Percentiles rank a stretch among this genome's conserved stretches.
Conservation (phyloP, 306 rosid species). For the Alnus rubra region DNA sequence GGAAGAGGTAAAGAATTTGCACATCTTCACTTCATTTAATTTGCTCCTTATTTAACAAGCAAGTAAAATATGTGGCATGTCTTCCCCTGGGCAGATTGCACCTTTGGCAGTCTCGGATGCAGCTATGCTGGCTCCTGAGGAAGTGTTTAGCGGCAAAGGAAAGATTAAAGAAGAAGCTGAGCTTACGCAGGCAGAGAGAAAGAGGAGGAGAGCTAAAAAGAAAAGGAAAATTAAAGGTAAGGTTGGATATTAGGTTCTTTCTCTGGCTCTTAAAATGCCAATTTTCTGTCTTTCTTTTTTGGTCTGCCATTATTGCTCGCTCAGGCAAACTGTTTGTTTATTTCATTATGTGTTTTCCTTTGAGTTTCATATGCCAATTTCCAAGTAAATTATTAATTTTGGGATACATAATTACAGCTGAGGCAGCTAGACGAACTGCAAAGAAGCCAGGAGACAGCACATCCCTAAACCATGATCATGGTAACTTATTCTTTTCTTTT, state of each 20-base stretch:
- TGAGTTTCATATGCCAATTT: not conserved
- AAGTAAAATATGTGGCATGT: constrained; percentile 30
- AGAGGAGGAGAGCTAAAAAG: constrained; percentile 85
- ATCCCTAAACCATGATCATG: constrained; percentile 34
- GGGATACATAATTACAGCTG: constrained; percentile 49
- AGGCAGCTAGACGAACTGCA: constrained; percentile 43
- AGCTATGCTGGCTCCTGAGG: constrained; percentile 98
- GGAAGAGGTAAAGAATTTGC: constrained; percentile 78
- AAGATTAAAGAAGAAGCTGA: constrained; percentile 85
- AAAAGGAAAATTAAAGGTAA: constrained; percentile 89
- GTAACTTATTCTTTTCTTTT: constrained; percentile 31
- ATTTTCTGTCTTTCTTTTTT: constrained; percentile 13
- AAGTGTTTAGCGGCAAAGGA: constrained; percentile 91
- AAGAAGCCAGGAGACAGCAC: constrained; percentile 41
- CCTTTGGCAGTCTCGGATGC: constrained; percentile 97
- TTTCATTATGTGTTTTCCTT: constrained; percentile 5
- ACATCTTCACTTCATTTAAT: constrained; percentile 5
- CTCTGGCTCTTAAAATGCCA: not conserved
- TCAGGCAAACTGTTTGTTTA: not conserved
- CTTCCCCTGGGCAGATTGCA: constrained; percentile 68
- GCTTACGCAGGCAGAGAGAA: constrained; percentile 86
- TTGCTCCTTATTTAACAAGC: constrained; percentile 3
- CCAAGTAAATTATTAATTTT: constrained; percentile 19
- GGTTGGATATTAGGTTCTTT: not conserved
- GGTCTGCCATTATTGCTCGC: not conserved